These are phyloP conservation scores for Hypomyces rosellus DNA, from an alignment of 2,329 filamentous ascomycete species.

Conservation along the genomic window DNA sequence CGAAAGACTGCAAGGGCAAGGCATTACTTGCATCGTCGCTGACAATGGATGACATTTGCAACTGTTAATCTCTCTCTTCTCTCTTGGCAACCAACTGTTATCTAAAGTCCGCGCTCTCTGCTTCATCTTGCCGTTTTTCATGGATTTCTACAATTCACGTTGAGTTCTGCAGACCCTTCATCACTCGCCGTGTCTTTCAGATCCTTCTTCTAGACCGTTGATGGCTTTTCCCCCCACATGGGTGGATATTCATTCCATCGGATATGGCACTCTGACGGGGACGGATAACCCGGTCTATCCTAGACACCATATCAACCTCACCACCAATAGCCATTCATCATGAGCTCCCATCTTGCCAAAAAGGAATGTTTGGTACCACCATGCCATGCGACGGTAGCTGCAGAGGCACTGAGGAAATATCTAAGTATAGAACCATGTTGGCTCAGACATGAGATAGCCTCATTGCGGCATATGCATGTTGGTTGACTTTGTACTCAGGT, in stretches of 20 bases:
- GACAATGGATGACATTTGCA: too few relatives aligned
- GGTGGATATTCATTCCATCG: constrained; percentile 2
- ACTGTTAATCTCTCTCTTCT: too few relatives aligned
- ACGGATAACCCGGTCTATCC: too few relatives aligned
- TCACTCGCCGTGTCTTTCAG: too few relatives aligned
- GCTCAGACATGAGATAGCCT: constrained; percentile 1
- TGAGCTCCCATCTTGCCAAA: background rate
- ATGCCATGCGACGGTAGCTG: constrained; percentile 3
- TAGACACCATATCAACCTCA: background rate
- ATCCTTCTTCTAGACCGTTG: too few relatives aligned
- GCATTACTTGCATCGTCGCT: too few relatives aligned
- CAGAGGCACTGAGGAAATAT: background rate
- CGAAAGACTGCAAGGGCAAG: too few relatives aligned
- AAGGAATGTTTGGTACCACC: background rate
- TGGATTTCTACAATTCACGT: too few relatives aligned
- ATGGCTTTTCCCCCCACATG: background rate
- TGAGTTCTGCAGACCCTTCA: too few relatives aligned
- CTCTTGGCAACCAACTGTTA: too few relatives aligned
- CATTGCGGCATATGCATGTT: background rate
- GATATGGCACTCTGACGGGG: background rate
- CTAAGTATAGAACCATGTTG: background rate
- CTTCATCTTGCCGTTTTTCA: too few relatives aligned
- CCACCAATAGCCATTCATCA: constrained; percentile 6
- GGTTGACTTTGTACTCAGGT: background rate
- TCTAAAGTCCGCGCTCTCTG: too few relatives aligned